A percentile compares a stretch with the other conserved stretches of the same genome.
Evolutionary conservation across 352 stramenopile genomes (phyloP).

Genomic region (Hyaloperonospora brassicae): DNA sequence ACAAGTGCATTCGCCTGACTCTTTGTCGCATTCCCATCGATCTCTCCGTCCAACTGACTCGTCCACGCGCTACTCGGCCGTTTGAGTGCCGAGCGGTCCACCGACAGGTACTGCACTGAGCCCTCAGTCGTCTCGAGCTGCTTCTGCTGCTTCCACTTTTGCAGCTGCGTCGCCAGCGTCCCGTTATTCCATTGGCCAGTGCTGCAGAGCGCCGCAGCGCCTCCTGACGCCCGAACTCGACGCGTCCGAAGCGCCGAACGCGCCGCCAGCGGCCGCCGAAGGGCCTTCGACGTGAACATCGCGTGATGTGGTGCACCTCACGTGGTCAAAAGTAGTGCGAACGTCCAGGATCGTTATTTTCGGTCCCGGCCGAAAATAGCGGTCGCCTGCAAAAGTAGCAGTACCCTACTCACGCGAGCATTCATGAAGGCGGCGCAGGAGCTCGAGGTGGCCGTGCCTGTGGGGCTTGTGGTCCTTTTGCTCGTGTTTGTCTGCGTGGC

Average conservation of each 20-base stretch:
- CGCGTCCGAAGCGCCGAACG: background rate
- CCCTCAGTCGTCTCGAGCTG: constrained; percentile 34
- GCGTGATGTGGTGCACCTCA: too few species aligned
- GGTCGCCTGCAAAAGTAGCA: too few species aligned
- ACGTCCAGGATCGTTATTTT: too few species aligned
- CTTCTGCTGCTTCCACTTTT: constrained; percentile 54
- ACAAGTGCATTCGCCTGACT: constrained; percentile 64
- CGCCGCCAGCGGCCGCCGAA: constrained; percentile 17
- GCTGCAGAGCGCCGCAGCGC: constrained; percentile 10
- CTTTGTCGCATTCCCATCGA: constrained; percentile 32
- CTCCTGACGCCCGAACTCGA: background rate
- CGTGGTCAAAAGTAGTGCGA: too few species aligned
- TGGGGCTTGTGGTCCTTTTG: constrained; percentile 36
- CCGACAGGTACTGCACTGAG: constrained; percentile 48
- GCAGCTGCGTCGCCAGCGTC: constrained; percentile 32
- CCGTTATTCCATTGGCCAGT: constrained; percentile 1
- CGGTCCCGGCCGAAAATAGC: too few species aligned
- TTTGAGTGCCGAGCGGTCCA: constrained; percentile 74
- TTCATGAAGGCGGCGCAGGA: constrained; percentile 19
- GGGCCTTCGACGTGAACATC: background rate
- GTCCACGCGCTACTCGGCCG: constrained; percentile 26
- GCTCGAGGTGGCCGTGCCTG: constrained; percentile 35
- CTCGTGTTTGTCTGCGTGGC: constrained; percentile 37
- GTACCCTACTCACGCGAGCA: too few species aligned
- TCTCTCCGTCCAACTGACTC: constrained; percentile 13